Base-by-base conservation (phyloP, 768 basidiomycete species). In the Rossbeevera mucosa region DNA sequence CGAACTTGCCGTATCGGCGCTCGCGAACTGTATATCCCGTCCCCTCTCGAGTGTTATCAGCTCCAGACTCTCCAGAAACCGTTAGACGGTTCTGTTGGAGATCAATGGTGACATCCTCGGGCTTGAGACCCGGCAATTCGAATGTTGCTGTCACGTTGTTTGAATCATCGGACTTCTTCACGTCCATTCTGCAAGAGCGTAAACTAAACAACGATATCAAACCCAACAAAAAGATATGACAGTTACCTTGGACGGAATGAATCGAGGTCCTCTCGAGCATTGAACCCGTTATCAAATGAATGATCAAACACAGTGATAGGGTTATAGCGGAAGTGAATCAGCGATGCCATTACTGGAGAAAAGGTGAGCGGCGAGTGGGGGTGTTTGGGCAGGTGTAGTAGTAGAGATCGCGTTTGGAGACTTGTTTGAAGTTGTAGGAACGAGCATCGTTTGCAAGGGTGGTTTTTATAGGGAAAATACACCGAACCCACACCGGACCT, bases 81-180 rank as follows among this genome's bases (percentile, higher is more conserved):
- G 68, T 76, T 51, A 81, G 65, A 31, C 72, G 72, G 50, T 71
- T 69, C 51, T 77, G 71, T 42, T 72, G 70, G 22, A 80, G 63
- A 53, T 78, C 74, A 46, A 81, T 75, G 29, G 62, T 63, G 46
- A 81, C 73, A 48, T 77, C 71, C 48, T 77, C 74, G 58, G 76
- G 76, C 57, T 72, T 75, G 47, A 81, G 56, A 6, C 80, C 78
- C 3, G 51, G 51, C 2, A 52, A 24, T 6, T 48, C 46, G 5
- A 52, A 41, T 9, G 74, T 74, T 11, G 79, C 79, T 4, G 76
- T 78, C 26, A 79, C 73, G 22, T 56, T 51, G 59, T 74, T 75
- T 14, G 64, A 64, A 2, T 70, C 67, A 4, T 66, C 56, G 30
- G 72, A 68, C 58, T 80, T 76, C 44, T 76, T 69, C 2, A 81